These are phyloP conservation scores for Xylaria sp. DNA, from an alignment of 2,329 filamentous ascomycete species.

Conservation along the genomic window DNA sequence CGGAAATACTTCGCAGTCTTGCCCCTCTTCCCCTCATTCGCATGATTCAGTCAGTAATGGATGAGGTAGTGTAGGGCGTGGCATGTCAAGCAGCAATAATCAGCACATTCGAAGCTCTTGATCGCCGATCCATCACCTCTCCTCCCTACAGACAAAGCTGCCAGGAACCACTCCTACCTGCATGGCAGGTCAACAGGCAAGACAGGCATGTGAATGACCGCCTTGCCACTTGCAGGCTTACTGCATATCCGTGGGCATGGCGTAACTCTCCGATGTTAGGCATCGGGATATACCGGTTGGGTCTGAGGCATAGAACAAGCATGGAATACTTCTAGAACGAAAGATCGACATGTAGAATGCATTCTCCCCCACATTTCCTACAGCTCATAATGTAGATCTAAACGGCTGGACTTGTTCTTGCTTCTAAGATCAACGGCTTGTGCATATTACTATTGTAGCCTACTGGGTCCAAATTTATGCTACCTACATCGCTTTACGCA, in stretches of 20 bases:
- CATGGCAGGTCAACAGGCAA: neutral
- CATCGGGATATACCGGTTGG: neutral
- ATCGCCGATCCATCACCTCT: neutral
- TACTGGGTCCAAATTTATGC: neutral
- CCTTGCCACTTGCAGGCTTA: neutral
- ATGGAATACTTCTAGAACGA: slow-evolving; percentile 22
- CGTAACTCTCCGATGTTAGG: neutral
- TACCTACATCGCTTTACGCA: neutral
- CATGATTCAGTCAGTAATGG: slow-evolving; percentile 14
- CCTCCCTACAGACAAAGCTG: neutral
- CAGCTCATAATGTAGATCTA: neutral
- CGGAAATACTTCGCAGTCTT: neutral
- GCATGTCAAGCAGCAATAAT: neutral
- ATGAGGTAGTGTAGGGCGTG: neutral
- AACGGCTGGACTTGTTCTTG: neutral
- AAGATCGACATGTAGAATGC: slow-evolving; percentile 10
- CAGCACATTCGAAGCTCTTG: neutral
- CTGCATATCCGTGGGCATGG: neutral
- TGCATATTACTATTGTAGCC: neutral
- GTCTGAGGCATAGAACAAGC: neutral
- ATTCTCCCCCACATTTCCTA: slow-evolving; percentile 1
- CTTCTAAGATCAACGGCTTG: neutral
- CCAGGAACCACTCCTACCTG: neutral
- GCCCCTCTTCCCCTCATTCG: neutral
- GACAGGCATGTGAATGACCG: neutral